These are phyloP conservation scores for Cystoisospora suis DNA, from an alignment of 169 alveolate genomes.

Conservation along the genomic window DNA sequence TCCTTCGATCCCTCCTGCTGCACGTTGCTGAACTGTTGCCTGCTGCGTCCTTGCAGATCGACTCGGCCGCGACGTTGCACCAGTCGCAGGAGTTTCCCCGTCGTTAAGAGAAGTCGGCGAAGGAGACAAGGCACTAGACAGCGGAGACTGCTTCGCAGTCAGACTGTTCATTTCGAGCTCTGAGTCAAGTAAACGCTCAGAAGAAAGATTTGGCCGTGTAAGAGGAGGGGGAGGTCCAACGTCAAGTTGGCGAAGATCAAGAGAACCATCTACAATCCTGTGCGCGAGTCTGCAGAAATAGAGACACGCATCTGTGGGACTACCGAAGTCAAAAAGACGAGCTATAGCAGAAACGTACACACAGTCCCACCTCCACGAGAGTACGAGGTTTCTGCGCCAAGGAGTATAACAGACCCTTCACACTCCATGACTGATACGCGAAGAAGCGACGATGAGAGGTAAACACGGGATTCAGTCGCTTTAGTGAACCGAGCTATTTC, in stretches of 20 bases:
- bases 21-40: background rate
- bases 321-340: background rate
- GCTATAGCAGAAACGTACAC: too few relatives aligned
- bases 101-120: background rate
- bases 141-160: too few relatives aligned
- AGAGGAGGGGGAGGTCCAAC: constrained; percentile 1
- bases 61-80: background rate
- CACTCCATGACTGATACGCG: too few relatives aligned
- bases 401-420: too few relatives aligned
- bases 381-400: too few relatives aligned
- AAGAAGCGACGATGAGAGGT: too few relatives aligned
- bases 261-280: constrained; percentile 2
- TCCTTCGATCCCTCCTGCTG: background rate
- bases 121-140: background rate
- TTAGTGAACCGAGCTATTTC: too few relatives aligned
- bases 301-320: background rate
- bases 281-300: constrained; percentile 16
- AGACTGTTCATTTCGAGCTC: background rate
- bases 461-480: too few relatives aligned
- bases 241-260: background rate
- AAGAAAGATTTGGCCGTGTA: too few relatives aligned
- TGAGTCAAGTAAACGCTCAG: background rate
- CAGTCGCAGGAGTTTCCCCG: background rate
- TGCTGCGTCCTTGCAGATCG: background rate
- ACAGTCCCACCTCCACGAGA: too few relatives aligned